Evolutionary conservation across 805 yeast species (phyloP).

Genomic region (Teunomyces lycoperdinae): DNA sequence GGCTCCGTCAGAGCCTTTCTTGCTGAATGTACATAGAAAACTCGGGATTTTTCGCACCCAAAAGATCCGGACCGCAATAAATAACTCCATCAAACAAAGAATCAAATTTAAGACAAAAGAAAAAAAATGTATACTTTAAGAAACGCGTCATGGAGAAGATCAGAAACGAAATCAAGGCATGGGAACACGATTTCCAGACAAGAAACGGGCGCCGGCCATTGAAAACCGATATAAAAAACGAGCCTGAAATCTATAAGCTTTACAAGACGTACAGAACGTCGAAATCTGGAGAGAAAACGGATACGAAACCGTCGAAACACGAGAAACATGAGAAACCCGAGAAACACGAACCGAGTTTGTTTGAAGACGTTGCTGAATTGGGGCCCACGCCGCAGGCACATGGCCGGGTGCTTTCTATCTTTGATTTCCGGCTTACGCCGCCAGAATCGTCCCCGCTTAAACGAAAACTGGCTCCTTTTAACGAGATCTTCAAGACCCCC

Average conservation of each 20-base stretch:
- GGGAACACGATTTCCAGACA: constrained; percentile 38
- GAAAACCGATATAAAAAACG: constrained; percentile 32
- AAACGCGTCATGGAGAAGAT: constrained; percentile 10
- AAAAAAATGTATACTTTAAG: neutral
- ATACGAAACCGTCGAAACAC: neutral
- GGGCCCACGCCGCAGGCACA: constrained; percentile 89
- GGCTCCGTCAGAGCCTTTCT: constrained; percentile 38
- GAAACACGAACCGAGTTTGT: constrained; percentile 43
- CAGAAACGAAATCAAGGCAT: constrained; percentile 32
- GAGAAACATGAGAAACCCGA: neutral
- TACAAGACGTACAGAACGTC: constrained; percentile 28
- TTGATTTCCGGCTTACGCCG: constrained; percentile 52
- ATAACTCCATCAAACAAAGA: no score
- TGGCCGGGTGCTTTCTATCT: constrained; percentile 72
- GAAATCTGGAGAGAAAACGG: no score
- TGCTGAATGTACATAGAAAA: constrained; percentile 1
- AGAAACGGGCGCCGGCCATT: constrained; percentile 28
- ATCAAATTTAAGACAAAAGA: no score
- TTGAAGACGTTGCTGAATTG: constrained; percentile 44
- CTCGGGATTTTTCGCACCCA: neutral
- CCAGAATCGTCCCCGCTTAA: constrained; percentile 43
- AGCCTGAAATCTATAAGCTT: constrained; percentile 24
- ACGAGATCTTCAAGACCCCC: constrained; percentile 32
- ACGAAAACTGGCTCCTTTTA: neutral
- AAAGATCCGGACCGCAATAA: no score